These are phyloP conservation scores for Didymella lethalis DNA, from an alignment of 2,329 filamentous ascomycete genomes.

Conservation along the genomic window DNA sequence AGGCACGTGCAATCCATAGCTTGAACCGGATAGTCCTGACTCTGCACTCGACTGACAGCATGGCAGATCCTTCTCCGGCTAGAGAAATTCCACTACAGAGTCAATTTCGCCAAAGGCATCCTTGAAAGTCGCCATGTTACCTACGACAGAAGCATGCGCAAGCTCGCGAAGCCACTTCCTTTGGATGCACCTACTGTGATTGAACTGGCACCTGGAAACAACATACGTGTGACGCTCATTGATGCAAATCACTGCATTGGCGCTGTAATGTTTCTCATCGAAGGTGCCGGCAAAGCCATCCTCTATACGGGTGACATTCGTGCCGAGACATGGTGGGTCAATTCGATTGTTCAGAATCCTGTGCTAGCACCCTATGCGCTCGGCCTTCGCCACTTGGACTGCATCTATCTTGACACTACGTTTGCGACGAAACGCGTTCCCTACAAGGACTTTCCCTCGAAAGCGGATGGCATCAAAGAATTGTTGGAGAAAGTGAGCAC, in stretches of 20 bases:
- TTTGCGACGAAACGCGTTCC: conserved; percentile 65
- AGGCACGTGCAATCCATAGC: conserved; percentile 54
- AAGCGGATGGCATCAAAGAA: conserved; percentile 79
- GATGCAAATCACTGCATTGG: conserved; percentile 93
- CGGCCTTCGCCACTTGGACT: conserved; percentile 66
- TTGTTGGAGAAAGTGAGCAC: conserved; percentile 71
- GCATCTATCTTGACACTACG: conserved; percentile 89
- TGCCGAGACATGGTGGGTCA: conserved; percentile 86
- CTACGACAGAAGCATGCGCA: conserved; percentile 75
- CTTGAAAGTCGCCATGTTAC: conserved; percentile 76
- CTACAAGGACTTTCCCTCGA: conserved; percentile 64
- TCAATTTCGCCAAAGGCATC: conserved; percentile 81
- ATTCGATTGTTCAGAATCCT: conserved; percentile 74
- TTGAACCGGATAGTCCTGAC: background rate
- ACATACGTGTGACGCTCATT: conserved; percentile 82
- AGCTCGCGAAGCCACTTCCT: conserved; percentile 79
- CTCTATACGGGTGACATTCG: conserved; percentile 91
- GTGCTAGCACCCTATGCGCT: conserved; percentile 75
- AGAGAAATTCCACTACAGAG: conserved; percentile 78
- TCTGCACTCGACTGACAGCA: background rate
- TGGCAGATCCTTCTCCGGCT: conserved; percentile 74
- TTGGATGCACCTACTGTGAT: conserved; percentile 80
- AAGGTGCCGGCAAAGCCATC: conserved; percentile 74
- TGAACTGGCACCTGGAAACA: conserved; percentile 72
- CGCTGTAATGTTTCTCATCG: conserved; percentile 90